Base-by-base conservation (phyloP, 257 asterid genomes). In the Thymus quinquecostatus region DNA sequence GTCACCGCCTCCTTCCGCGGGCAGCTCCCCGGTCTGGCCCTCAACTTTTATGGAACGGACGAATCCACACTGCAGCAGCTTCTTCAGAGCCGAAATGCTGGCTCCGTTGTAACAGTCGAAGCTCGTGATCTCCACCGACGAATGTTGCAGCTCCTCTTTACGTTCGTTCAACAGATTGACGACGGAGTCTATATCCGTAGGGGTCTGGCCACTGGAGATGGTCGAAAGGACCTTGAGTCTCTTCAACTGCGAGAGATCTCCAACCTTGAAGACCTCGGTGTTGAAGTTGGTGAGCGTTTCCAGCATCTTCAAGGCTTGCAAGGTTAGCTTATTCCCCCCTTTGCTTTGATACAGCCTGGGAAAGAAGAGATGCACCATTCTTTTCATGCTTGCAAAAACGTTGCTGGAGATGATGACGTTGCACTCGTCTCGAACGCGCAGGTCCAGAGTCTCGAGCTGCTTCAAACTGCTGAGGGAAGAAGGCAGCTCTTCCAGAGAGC, bases 361-460 rank as follows among this genome's bases (percentile, higher is more conserved):
- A 12, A 81, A 62, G 56, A 77, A 84, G 4, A 84, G 73, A 53
- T 68, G 53, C 28, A 8, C 38, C 69, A 83, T 12, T 21, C 64
- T 45, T 27, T 4, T 1, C 70, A 74, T 14, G 21, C 44, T n/a
- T n/a, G n/a, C n/a, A 4, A 72, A 12, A 30, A 60, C 40, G 49
- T 71, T 43, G 1, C 71, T 33, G 1, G 75, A 75, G 21, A 77
- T 72, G 6, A 8, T 9, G 55, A 77, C n/a, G 54, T 8, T 27
- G 56, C 70, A 44, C 14, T 10, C 28, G 45, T 9, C 71, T 5
- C 14, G 21, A 3, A 78, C 73, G 32, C 82, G 72, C 2, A 83
- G 65, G 64, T 83, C 83, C 12, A 83, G 76, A 64, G 71, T 74
- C 54, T 72, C 66, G 64, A 83, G 33, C 40, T 3, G 28, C 5